Base-by-base conservation (phyloP, 2,329 filamentous ascomycete genomes). In the Ophidiomyces ophidiicola region DNA sequence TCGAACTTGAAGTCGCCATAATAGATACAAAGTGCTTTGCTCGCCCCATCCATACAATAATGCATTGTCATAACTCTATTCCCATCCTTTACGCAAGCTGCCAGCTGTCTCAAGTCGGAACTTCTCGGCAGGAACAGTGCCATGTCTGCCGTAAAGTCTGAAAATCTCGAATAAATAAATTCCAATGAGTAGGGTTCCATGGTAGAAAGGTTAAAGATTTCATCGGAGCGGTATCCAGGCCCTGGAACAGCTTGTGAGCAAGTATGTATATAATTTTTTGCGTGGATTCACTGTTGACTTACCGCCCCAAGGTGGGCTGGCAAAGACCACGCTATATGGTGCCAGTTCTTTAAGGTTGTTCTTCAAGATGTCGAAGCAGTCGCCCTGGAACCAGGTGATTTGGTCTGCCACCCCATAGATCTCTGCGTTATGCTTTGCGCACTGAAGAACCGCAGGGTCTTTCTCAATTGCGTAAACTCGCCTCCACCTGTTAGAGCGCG, bases 21-120 rank as follows among this genome's bases (percentile, higher is more conserved):
- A 49, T 70, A 78, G 15, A 70, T 67, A 57, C 73, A 77, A 19
- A 78, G 55, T 15, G 73, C 74, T 62, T 94, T 94, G 59, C 87
- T 94, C 5, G 82, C 82, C 8, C 86, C 85, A 50, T 82, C 71
- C 65, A 93, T 83, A 55, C 87, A 94, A 57, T 96, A 96, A 63
- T 98, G 90, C 34, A 83, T 75, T 18, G 88, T 78, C 31, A 80
- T 75, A 12, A 84, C 67, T 61, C 80, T 82, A 41, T 65, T 54
- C 2, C 59, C 64, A 4, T 63, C 58, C 2, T 61, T 53, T 2
- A 63, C 62, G 7, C 62, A 61, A 2, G 62, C 69, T 3, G 83
- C 82, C 45, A 94, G 69, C 59, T 94, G 86, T 36, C 77, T 72
- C 37, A 94, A 57, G 57, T 94, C 78, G 45, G 84, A 88, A 1